Percentiles rank a stretch among this genome's conserved stretches.
Conservation (phyloP, 1,284 basidiomycete genomes). For the Apiotrichum domesticum region DNA sequence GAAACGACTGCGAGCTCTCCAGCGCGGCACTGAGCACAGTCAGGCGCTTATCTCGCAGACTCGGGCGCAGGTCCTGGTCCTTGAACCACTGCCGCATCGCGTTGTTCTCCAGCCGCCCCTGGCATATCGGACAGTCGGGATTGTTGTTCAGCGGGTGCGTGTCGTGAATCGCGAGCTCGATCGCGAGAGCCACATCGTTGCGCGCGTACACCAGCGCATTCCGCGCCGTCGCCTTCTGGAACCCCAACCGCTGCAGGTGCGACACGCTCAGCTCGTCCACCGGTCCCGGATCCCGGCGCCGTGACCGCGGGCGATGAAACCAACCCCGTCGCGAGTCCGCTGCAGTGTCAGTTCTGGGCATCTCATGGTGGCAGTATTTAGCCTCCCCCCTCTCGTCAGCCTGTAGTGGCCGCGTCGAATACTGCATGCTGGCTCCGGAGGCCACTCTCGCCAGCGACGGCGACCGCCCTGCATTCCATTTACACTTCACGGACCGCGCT, state of each 20-base stretch:
- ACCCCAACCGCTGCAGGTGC: neutral
- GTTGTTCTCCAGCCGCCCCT: neutral
- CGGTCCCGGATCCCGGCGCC: neutral
- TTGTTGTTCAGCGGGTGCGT: neutral
- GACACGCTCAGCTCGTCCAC: conserved; percentile 1
- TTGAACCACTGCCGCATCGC: conserved; percentile 2
- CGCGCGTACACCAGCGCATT: conserved; percentile 5
- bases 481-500: too few species aligned
- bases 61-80: neutral
- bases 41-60: neutral
- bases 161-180: conserved; percentile 3
- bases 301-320: neutral
- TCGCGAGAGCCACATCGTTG: conserved; percentile 1
- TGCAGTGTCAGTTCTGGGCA: too few species aligned
- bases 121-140: conserved; percentile 2
- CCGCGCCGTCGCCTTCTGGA: conserved; percentile 1
- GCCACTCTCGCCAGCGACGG: too few species aligned
- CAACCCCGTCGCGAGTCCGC: too few species aligned
- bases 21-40: too few species aligned
- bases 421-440: too few species aligned
- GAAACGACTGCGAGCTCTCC: neutral
- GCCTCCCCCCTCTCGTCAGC: too few species aligned
- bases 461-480: too few species aligned
- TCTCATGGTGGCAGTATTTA: too few species aligned
- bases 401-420: too few species aligned